Evolutionary conservation across 2,329 filamentous ascomycete genomes (phyloP).

Genomic region (Trichocomaceae sp.): DNA sequence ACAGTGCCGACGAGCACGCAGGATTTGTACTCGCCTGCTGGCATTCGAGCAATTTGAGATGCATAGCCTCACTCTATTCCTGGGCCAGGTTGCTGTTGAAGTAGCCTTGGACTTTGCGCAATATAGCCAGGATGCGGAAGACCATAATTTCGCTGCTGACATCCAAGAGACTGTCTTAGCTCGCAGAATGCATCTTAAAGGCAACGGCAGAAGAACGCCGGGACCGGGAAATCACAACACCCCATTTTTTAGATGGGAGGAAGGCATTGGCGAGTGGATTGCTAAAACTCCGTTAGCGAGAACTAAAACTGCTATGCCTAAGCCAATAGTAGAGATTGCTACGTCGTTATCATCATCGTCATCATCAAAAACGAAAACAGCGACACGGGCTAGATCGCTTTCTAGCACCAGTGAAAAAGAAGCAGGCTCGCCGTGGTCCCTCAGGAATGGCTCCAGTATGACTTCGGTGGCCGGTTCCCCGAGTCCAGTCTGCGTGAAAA

Average conservation of each 20-base stretch:
- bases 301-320: slow-evolving; percentile 14
- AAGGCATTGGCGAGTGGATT: slow-evolving; percentile 53
- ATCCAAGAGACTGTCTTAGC: slow-evolving; percentile 29
- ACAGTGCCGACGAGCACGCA: slow-evolving; percentile 19
- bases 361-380: background rate
- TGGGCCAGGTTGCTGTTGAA: slow-evolving; percentile 33
- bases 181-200: slow-evolving; percentile 3
- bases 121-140: slow-evolving; percentile 29
- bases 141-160: slow-evolving; percentile 35
- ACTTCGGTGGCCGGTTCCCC: slow-evolving; percentile 27
- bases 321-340: slow-evolving; percentile 9
- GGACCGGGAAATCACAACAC: slow-evolving; percentile 16
- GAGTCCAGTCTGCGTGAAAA: slow-evolving; percentile 11
- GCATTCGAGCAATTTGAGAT: slow-evolving; percentile 18
- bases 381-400: background rate
- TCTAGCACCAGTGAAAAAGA: slow-evolving; percentile 20
- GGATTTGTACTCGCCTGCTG: slow-evolving; percentile 24
- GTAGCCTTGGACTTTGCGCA: slow-evolving; percentile 38
- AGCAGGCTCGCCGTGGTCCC: slow-evolving; percentile 12
- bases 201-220: slow-evolving; percentile 10
- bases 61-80: slow-evolving; percentile 22
- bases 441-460: slow-evolving; percentile 22
- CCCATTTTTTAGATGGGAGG: slow-evolving; percentile 47
- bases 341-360: background rate
- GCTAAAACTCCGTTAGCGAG: slow-evolving; percentile 40